Conservation (phyloP, 2,329 filamentous ascomycete species). For the Lachnellula hyalina region DNA sequence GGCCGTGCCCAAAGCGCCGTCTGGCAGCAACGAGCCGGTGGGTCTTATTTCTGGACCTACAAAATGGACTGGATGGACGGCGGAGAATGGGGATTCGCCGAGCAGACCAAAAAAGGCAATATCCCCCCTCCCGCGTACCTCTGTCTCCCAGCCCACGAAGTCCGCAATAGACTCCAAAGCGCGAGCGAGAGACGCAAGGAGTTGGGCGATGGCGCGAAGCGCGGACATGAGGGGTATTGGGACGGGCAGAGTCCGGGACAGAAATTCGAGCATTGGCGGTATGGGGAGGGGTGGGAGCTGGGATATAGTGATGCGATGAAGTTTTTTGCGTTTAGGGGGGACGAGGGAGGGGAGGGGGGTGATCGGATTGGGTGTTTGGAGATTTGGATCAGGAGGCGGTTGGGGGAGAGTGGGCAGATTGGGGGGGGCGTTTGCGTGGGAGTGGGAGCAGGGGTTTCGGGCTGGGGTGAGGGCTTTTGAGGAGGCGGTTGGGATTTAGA, state of each 20-base stretch:
- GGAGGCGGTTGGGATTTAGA: slow-evolving; percentile 16
- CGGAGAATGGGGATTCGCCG: slow-evolving; percentile 54
- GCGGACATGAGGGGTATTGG: slow-evolving; percentile 47
- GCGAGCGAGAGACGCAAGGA: slow-evolving; percentile 37
- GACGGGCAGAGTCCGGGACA: slow-evolving; percentile 38
- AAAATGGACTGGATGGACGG: slow-evolving; percentile 58
- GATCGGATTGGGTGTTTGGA: slow-evolving; percentile 54
- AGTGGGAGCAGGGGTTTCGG: slow-evolving; percentile 38
- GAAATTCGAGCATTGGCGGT: slow-evolving; percentile 48
- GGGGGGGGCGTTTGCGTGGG: slow-evolving; percentile 36
- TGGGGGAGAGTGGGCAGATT: slow-evolving; percentile 43
- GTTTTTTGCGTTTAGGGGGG: slow-evolving; percentile 43
- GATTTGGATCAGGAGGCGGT: slow-evolving; percentile 51
- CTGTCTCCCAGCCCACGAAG: slow-evolving; percentile 33
- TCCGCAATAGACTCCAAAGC: slow-evolving; percentile 32
- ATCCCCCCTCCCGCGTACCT: slow-evolving; percentile 38
- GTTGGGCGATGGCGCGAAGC: slow-evolving; percentile 34
- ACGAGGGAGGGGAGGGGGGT: slow-evolving; percentile 30
- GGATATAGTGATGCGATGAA: slow-evolving; percentile 49
- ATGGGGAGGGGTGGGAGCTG: slow-evolving; percentile 48
- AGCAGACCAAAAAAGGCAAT: slow-evolving; percentile 42
- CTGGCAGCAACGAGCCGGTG: slow-evolving; percentile 46
- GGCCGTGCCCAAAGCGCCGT: slow-evolving; percentile 42
- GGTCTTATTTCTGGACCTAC: slow-evolving; percentile 55
- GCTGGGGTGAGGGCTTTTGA: slow-evolving; percentile 32